Evolutionary conservation across 2,329 filamentous ascomycete genomes (phyloP).

Genomic region (Talaromyces sp.): DNA sequence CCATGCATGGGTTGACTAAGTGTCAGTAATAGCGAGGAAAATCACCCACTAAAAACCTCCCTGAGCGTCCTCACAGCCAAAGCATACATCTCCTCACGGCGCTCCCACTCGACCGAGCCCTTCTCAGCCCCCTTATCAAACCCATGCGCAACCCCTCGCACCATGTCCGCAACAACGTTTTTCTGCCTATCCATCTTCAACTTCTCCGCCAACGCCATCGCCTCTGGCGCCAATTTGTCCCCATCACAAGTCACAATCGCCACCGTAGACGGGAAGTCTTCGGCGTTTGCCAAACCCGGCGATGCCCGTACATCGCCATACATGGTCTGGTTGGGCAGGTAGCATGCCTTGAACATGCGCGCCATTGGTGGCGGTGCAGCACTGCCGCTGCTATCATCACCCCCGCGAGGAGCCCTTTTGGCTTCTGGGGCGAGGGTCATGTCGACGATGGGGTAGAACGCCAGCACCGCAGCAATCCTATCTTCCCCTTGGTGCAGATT

Average conservation of each 20-base stretch:
- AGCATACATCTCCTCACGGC: background rate
- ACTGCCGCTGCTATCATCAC: constrained; percentile 5
- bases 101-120: background rate
- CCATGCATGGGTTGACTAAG: no score
- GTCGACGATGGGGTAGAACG: constrained; percentile 27
- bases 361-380: constrained; percentile 17
- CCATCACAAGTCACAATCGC: constrained; percentile 21
- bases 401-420: constrained; percentile 10
- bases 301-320: constrained; percentile 20
- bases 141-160: constrained; percentile 2
- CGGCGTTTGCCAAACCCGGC: constrained; percentile 20
- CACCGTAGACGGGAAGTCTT: constrained; percentile 22
- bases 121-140: background rate
- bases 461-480: constrained; percentile 16
- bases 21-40: background rate
- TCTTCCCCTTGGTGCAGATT: constrained; percentile 18
- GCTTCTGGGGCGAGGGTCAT: constrained; percentile 11
- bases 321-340: constrained; percentile 21
- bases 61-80: background rate
- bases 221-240: constrained; percentile 21
- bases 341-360: constrained; percentile 20
- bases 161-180: background rate
- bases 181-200: constrained; percentile 16
- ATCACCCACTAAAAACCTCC: background rate
- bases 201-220: constrained; percentile 18